Evolutionary conservation across 169 alveolate genomes (phyloP).

Genomic region (Theileria annulata): DNA sequence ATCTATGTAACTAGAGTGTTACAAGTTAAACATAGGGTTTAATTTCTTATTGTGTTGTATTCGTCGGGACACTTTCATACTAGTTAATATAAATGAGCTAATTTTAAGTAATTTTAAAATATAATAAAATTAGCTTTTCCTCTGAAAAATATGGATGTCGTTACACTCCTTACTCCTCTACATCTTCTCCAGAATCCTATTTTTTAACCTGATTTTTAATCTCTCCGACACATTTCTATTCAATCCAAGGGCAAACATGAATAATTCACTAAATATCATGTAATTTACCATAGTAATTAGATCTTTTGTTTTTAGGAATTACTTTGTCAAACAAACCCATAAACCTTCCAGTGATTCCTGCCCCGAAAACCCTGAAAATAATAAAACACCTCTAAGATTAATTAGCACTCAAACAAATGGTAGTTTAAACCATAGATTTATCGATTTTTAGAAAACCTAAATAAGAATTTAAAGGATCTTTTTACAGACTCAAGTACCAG

Average conservation of each 20-base stretch:
- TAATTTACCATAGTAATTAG: conserved; percentile 11
- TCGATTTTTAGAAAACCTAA: neutral
- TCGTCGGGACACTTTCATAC: neutral
- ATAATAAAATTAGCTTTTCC: conserved; percentile 19
- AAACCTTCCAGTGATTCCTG: conserved; percentile 39
- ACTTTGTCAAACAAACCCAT: conserved; percentile 23
- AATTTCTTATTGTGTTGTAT: conserved; percentile 18
- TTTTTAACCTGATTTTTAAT: conserved; percentile 2
- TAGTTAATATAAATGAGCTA: neutral
- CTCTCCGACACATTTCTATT: conserved; percentile 41
- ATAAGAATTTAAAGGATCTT: neutral
- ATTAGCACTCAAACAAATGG: neutral
- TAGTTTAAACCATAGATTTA: neutral
- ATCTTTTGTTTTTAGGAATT: neutral
- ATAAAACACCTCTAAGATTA: conserved; percentile 12
- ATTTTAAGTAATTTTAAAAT: neutral
- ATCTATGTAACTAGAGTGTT: conserved; percentile 57
- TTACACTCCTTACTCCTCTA: conserved; percentile 11
- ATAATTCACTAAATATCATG: conserved; percentile 41
- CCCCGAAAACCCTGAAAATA: conserved; percentile 37
- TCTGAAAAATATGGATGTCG: conserved; percentile 12
- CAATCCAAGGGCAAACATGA: conserved; percentile 39
- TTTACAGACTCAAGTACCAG: neutral
- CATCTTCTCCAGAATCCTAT: neutral
- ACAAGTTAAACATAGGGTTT: conserved; percentile 70